Base-by-base conservation (phyloP, 495 filamentous ascomycete species). In the Hyaloscypha variabilis region DNA sequence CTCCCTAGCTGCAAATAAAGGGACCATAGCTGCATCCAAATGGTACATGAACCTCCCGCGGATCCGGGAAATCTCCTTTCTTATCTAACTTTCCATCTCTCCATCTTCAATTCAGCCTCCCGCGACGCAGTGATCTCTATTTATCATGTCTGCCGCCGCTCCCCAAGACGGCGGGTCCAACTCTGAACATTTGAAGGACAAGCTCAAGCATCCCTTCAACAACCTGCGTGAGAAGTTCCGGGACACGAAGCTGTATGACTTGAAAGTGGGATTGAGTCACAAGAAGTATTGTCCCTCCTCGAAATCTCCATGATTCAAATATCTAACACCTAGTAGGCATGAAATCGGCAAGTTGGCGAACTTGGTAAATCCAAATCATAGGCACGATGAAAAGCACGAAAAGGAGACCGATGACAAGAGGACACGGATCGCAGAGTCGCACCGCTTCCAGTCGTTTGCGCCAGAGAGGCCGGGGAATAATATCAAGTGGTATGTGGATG, bases 401-500 rank as follows among this genome's bases (percentile, higher is more conserved):
- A 84, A 94, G 71, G 78, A 75, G 4, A 93, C 92, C 28, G 94
- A 99, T 72, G 81, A 81, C 56, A 95, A 96, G 75, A 87, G 94
- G 51, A 87, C 80, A 24, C 79, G 73, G 23, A 90, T 97, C 65
- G 77, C 83, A 66, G 85, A 93, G 62, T 85, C 83, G 26, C 90
- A 98, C 67, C 87, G 94, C n/a, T 97, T 91, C 77, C 70, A 87
- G 14, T 94, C 91, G 14, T 99, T 92, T 75, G 94, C 94, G 6
- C 94, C 94, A 1, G 86, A 93, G 70, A 85, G 86, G 25, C 87
- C 92, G 17, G 91, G 91, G 13, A 97, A 98, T 74, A 84, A 88
- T 63, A 83, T 97, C 65, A 98, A 98, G 79, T 97, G 94, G 94
- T 98, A 97, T 81, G 91, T 97, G 8, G 94, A 97, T 73, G 94